Percentiles rank a stretch among this genome's conserved stretches.
These are phyloP conservation scores for Babesia microti DNA, from an alignment of 169 alveolate genomes.

Conservation along the genomic window DNA sequence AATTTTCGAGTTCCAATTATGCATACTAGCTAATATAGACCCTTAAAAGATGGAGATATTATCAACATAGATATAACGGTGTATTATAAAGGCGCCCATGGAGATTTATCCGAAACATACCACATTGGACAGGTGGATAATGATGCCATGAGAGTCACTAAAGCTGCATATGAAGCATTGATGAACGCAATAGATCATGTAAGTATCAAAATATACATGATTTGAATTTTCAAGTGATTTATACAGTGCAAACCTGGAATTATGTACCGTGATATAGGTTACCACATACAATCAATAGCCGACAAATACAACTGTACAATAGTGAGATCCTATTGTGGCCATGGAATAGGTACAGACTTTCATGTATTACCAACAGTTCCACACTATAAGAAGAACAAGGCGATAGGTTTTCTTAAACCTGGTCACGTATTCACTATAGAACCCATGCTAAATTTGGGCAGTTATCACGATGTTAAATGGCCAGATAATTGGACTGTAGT, in stretches of 20 bases:
- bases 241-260: constrained; percentile 90
- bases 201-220: background rate
- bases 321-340: constrained; percentile 92
- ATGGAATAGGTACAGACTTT: constrained; percentile 94
- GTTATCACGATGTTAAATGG: constrained; percentile 86
- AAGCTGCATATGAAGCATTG: constrained; percentile 76
- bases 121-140: constrained; percentile 86
- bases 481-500: constrained; percentile 98
- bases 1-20: too few species aligned
- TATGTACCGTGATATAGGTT: constrained; percentile 93
- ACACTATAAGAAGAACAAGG: constrained; percentile 94
- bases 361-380: constrained; percentile 94
- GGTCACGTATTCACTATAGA: constrained; percentile 98
- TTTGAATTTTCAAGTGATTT: background rate
- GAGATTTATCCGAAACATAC: constrained; percentile 91
- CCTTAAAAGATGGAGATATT: constrained; percentile 87
- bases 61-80: constrained; percentile 91
- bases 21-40: too few species aligned
- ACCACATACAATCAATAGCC: constrained; percentile 71
- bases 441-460: constrained; percentile 98
- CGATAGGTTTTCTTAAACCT: constrained; percentile 86
- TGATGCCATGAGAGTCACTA: constrained; percentile 73
- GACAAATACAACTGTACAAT: constrained; percentile 67
- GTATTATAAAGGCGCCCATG: constrained; percentile 87
- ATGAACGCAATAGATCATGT: constrained; percentile 63